These are phyloP conservation scores for Glebionis coronaria DNA, from an alignment of 129 eudicot genomes.

Conservation along the genomic window DNA sequence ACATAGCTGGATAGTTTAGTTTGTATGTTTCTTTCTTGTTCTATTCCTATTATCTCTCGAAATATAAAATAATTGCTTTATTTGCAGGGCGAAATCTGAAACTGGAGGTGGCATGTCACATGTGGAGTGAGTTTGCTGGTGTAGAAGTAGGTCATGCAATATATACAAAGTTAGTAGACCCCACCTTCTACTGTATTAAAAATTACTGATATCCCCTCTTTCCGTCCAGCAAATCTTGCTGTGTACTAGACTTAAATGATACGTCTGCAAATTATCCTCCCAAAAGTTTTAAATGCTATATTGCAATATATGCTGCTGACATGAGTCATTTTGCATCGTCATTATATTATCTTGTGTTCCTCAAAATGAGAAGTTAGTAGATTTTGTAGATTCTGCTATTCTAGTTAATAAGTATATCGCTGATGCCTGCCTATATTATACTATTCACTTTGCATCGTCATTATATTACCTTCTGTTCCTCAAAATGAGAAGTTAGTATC, in stretches of 20 bases:
- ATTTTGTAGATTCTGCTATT: conserved; percentile 6
- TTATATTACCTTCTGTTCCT: background rate
- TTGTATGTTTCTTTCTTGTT: conserved; percentile 12
- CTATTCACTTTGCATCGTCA: conserved; percentile 13
- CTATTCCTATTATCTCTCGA: conserved; percentile 9
- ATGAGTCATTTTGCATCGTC: conserved; percentile 17
- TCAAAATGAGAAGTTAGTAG: conserved; percentile 6
- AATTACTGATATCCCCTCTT: conserved; percentile 9
- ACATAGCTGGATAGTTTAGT: background rate
- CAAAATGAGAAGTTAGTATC: conserved; percentile 7
- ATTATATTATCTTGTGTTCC: background rate
- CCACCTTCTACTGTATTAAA: conserved; percentile 13
- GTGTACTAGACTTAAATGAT: conserved; percentile 16
- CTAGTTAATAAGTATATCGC: conserved; percentile 8
- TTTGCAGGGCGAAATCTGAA: conserved; percentile 70
- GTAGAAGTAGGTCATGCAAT: conserved; percentile 20
- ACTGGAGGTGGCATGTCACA: conserved; percentile 84
- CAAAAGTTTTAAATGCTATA: conserved; percentile 15
- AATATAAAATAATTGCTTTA: conserved; percentile 10
- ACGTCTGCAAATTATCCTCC: conserved; percentile 14
- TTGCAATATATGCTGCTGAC: background rate
- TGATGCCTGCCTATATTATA: background rate
- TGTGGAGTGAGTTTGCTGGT: conserved; percentile 50
- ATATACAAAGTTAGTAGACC: conserved; percentile 21
- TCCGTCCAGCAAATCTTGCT: conserved; percentile 13